Base-by-base conservation (phyloP, 108 stramenopile species). In the Poteriospumella lacustris region DNA sequence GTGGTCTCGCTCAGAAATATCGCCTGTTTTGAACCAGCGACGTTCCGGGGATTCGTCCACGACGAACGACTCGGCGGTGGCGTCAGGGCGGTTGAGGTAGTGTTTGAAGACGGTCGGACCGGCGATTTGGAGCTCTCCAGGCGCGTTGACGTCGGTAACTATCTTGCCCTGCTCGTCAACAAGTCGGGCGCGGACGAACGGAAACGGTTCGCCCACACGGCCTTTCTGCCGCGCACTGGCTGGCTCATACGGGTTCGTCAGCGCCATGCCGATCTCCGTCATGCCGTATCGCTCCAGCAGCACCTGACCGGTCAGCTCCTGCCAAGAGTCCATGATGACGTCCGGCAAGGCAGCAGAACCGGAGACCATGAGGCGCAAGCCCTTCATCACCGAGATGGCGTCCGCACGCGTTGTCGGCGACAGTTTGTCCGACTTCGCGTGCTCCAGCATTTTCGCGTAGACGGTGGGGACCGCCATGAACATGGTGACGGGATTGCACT, bases 391-490 rank as follows among this genome's bases (percentile, higher is more conserved):
- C 44, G 58, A 2, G 3, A 39, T 42, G 26, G 59, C 76, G 15
- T 28, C 43, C 24, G 3, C 60, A 39, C 58, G 73, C 1, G 52
- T 56, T 15, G 15, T 56, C 19, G 52, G 19, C 15, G 15, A 15
- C 15, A 56, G 15, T 56, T 19, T 56, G 24, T 56, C 52, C 2
- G 42, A 33, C 59, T 58, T 47, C 0, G 39, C 38, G 19, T 78
- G 24, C 56, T 82, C 43, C 3, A 83, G 34, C 29, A 83, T 34
- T 2, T 59, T 38, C 26, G 76, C 58, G 44, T 83, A 83, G 15
- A 83, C 77, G 19, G 83, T 80, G 28, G 83, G 83, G 1, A 83
- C 83, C 15, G 73, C 83, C 79, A 80, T 80, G 39, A 83, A 83
- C 34, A 80, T 9, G 3, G 83, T 39, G 15, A 78, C 64, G 19